phyloP scores from a whole-genome alignment of 169 alveolate species.

The Plasmodium vivax region DNA sequence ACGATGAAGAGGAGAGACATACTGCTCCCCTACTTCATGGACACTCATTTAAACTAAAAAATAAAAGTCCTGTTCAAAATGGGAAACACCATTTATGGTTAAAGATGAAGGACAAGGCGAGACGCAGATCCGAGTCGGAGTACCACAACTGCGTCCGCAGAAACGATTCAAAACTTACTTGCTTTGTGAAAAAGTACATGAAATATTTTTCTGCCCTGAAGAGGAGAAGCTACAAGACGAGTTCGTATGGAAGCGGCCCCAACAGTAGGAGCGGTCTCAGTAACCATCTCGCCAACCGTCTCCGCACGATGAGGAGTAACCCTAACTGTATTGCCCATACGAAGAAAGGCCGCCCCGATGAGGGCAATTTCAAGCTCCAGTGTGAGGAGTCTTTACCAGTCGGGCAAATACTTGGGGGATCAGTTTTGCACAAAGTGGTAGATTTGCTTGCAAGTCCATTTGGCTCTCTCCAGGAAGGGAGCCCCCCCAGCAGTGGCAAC shows the following conservation, averaged over 20 bases:
- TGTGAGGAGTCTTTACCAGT: neutral
- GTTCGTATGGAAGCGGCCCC: neutral
- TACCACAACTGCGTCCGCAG: constrained; percentile 13
- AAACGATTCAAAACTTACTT: constrained; percentile 7
- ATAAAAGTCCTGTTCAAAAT: neutral
- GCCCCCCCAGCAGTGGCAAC: neutral
- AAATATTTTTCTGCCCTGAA: constrained; percentile 39
- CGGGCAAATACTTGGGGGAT: neutral
- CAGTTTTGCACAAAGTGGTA: neutral
- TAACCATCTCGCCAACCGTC: neutral
- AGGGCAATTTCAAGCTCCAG: neutral
- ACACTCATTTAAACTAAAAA: neutral
- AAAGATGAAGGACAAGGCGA: constrained; percentile 30
- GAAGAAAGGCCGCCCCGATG: neutral
- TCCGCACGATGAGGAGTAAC: neutral
- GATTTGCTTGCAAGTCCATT: neutral
- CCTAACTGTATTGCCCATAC: neutral
- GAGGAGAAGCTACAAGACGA: constrained; percentile 2
- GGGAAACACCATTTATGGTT: constrained; percentile 31
- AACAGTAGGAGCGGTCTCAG: neutral
- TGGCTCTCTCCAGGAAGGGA: neutral
- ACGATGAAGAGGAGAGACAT: constrained; percentile 2
- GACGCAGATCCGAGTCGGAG: constrained; percentile 23
- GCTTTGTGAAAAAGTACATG: constrained; percentile 35
- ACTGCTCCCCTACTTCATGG: neutral